Conservation (phyloP, 768 basidiomycete genomes). For the Collybia nuda region DNA sequence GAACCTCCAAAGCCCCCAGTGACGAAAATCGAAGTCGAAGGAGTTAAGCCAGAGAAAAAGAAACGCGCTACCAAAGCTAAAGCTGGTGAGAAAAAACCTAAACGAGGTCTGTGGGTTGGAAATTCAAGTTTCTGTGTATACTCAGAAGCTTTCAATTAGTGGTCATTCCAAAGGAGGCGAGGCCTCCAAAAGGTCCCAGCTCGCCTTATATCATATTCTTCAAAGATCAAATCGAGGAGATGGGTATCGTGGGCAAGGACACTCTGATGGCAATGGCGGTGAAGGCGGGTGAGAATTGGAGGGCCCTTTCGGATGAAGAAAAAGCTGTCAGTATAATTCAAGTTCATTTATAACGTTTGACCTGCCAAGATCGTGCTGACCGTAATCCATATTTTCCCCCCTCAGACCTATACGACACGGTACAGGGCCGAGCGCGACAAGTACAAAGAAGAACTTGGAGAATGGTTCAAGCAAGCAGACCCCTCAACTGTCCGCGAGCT, state of each 20-base stretch:
- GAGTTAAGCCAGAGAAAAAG: not conserved
- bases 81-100: not conserved
- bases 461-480: constrained; percentile 24
- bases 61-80: constrained; percentile 3
- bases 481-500: constrained; percentile 20
- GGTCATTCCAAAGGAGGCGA: not conserved
- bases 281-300: constrained; percentile 23
- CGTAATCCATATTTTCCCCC: not conserved
- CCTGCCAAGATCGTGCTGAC: not conserved
- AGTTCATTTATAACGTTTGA: no score
- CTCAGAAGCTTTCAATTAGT: not conserved
- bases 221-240: not conserved
- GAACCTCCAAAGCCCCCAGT: constrained; percentile 1
- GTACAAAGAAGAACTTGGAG: constrained; percentile 17
- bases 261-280: not conserved
- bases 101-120: not conserved
- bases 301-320: constrained; percentile 25
- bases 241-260: no score
- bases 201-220: constrained; percentile 1
- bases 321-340: constrained; percentile 27
- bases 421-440: constrained; percentile 12
- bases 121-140: not conserved
- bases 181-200: not conserved
- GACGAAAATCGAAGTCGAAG: not conserved
- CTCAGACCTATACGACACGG: constrained; percentile 21